Conservation (phyloP, 1,139 yeast genomes). For the Petasospora fabianii region DNA sequence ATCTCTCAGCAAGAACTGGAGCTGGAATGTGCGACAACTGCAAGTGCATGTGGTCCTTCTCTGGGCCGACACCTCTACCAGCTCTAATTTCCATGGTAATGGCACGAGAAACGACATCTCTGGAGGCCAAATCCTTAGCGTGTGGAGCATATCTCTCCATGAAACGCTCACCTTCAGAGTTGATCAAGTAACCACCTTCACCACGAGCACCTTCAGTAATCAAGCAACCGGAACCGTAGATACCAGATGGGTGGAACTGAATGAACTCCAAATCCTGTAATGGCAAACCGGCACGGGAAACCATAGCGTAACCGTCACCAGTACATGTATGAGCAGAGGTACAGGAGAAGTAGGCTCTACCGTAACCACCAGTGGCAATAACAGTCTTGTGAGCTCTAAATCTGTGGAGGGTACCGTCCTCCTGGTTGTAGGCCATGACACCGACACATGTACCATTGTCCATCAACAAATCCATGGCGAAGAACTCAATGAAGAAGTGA, state of each 20-base stretch:
- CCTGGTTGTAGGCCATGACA: conserved; percentile 96
- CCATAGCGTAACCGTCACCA: conserved; percentile 99
- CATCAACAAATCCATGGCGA: conserved; percentile 92
- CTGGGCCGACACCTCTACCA: conserved; percentile 98
- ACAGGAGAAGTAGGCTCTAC: conserved; percentile 97
- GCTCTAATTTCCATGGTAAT: conserved; percentile 98
- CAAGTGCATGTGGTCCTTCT: conserved; percentile 90
- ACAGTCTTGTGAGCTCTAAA: conserved; percentile 96
- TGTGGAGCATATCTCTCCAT: conserved; percentile 99
- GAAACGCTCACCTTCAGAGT: conserved; percentile 98
- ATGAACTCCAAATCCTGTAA: conserved; percentile 96
- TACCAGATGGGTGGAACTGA: conserved; percentile 99
- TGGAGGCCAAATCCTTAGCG: conserved; percentile 96
- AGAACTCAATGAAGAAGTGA: conserved; percentile 96
- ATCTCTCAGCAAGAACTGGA: conserved; percentile 85
- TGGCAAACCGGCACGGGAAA: conserved; percentile 96
- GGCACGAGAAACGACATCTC: conserved; percentile 98
- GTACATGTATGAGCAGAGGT: conserved; percentile 99
- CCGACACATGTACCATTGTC: conserved; percentile 97
- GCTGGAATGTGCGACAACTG: conserved; percentile 96
- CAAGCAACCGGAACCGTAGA: conserved; percentile 97
- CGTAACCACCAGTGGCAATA: conserved; percentile 98
- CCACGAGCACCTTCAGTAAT: conserved; percentile 99
- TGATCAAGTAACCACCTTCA: conserved; percentile 97
- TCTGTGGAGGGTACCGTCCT: conserved; percentile 97